Conservation (phyloP, 192 early-diverging fungal species). For the Phlyctochytrium arcticum region DNA sequence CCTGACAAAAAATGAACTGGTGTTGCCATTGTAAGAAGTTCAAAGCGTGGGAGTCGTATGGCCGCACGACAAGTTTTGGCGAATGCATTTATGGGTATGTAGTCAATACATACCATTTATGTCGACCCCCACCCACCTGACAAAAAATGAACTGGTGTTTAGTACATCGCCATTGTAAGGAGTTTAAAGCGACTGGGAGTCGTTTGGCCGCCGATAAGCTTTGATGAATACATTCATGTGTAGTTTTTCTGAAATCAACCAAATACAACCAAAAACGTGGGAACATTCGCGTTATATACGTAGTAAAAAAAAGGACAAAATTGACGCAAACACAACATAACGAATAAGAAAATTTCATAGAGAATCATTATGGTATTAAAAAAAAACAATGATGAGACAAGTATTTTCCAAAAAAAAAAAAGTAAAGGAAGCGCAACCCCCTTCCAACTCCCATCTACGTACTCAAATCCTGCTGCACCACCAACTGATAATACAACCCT, state of each 20-base stretch:
- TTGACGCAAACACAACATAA: too few species aligned
- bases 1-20: constrained; percentile 65
- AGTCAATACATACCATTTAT: too few species aligned
- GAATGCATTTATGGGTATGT: constrained; percentile 5
- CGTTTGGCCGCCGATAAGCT: not conserved
- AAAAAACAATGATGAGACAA: too few species aligned
- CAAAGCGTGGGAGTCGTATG: constrained; percentile 17
- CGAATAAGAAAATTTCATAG: too few species aligned
- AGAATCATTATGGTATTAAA: too few species aligned
- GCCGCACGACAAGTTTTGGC: not conserved
- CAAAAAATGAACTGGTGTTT: constrained; percentile 68
- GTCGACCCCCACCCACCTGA: constrained; percentile 31
- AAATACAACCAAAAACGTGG: too few species aligned
- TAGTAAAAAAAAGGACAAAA: too few species aligned
- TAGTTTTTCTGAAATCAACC: too few species aligned
- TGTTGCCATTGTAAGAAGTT: constrained; percentile 64
- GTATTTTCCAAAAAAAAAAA: too few species aligned
- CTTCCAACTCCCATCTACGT: not conserved
- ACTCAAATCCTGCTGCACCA: constrained; percentile 45
- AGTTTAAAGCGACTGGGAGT: constrained; percentile 26
- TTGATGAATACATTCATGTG: constrained; percentile 1
- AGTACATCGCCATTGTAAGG: constrained; percentile 67
- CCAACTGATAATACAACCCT: constrained; percentile 45
- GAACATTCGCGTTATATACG: too few species aligned
- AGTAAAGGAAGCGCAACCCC: not conserved